These are phyloP conservation scores for Trypanosoma brucei DNA, from an alignment of 208 protist species.

Conservation along the genomic window DNA sequence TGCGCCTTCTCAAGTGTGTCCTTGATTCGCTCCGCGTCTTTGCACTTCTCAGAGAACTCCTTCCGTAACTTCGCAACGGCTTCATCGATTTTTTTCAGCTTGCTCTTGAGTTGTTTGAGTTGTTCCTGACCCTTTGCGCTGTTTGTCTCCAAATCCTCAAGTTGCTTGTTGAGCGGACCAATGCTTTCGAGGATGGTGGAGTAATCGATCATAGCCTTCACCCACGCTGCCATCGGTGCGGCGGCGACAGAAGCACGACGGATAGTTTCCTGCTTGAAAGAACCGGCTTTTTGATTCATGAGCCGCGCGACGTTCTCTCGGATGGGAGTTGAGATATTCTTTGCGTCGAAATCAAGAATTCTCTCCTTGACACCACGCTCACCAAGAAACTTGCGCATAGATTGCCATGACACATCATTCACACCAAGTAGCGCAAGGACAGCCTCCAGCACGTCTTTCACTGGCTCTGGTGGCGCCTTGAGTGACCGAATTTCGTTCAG, in stretches of 20 bases:
- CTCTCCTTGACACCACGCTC: constrained; percentile 90
- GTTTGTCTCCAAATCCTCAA: constrained; percentile 78
- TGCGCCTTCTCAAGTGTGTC: constrained; percentile 86
- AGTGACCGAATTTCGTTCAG: constrained; percentile 96
- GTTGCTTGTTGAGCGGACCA: constrained; percentile 77
- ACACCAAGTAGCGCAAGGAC: constrained; percentile 95
- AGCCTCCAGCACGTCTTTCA: constrained; percentile 95
- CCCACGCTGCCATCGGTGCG: constrained; percentile 96
- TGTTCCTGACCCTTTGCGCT: constrained; percentile 74
- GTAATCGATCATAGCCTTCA: constrained; percentile 95
- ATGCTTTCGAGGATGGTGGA: constrained; percentile 91
- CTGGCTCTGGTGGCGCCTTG: constrained; percentile 90
- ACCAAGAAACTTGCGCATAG: constrained; percentile 94
- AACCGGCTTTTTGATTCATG: constrained; percentile 75
- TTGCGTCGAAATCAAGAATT: constrained; percentile 95
- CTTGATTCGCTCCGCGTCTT: constrained; percentile 91
- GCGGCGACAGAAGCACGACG: constrained; percentile 89
- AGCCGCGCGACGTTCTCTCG: constrained; percentile 85
- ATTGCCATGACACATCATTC: constrained; percentile 94
- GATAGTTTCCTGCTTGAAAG: constrained; percentile 93
- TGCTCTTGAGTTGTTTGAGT: constrained; percentile 69
- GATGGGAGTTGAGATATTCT: constrained; percentile 80
- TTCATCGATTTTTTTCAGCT: constrained; percentile 87
- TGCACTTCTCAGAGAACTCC: constrained; percentile 88
- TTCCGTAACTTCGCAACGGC: constrained; percentile 74